Evolutionary conservation across 441 rosid genomes (phyloP).

Genomic region (Erodium texanum): DNA sequence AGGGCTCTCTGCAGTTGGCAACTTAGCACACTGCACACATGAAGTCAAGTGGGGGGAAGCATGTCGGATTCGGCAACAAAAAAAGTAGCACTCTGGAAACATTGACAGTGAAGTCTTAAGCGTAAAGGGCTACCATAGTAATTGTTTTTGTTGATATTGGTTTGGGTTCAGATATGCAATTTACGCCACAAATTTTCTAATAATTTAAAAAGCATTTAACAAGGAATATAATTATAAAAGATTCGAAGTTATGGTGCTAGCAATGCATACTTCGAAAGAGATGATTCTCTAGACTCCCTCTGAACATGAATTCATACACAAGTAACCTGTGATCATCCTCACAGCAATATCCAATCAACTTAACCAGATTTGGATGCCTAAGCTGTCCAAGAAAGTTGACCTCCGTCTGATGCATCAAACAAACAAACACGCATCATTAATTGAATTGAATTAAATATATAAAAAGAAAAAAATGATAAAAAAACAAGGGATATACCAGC

Average conservation of each 20-base stretch:
- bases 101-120: background rate
- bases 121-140: background rate
- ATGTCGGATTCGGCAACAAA: background rate
- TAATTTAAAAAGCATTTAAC: background rate
- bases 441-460: background rate
- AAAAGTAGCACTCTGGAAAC: background rate
- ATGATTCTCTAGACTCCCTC: conserved; percentile 27
- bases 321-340: conserved; percentile 23
- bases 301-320: conserved; percentile 18
- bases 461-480: background rate
- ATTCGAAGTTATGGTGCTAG: background rate
- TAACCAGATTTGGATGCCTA: conserved; percentile 29
- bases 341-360: conserved; percentile 25
- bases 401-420: conserved; percentile 30
- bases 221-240: background rate
- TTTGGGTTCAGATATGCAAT: background rate
- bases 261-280: conserved; percentile 23
- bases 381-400: conserved; percentile 65
- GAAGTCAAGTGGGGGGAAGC: background rate
- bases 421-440: background rate
- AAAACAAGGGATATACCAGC: conserved; percentile 44
- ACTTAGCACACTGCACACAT: no score
- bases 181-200: background rate
- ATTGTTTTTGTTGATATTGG: background rate
- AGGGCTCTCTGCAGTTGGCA: background rate